Conservation (phyloP, 805 yeast species). For the Kockiozyma suomiensis region DNA sequence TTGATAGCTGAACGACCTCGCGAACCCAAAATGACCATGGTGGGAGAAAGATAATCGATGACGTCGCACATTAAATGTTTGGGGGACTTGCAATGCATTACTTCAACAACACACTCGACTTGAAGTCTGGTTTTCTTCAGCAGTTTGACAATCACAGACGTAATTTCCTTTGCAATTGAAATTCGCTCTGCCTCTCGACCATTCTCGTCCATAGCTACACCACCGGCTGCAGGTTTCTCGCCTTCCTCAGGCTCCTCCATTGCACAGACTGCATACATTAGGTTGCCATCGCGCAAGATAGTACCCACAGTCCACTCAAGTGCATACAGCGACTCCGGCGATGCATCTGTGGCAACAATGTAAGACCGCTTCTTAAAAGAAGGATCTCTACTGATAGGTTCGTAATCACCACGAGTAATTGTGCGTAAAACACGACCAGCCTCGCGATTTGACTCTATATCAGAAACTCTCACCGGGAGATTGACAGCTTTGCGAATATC, state of each 20-base stretch:
- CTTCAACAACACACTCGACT: slow-evolving; percentile 72
- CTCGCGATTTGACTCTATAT: slow-evolving; percentile 54
- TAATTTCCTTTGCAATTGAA: slow-evolving; percentile 45
- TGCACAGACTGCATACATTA: slow-evolving; percentile 64
- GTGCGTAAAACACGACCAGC: slow-evolving; percentile 68
- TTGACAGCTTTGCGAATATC: slow-evolving; percentile 62
- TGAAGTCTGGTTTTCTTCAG: slow-evolving; percentile 68
- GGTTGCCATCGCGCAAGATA: slow-evolving; percentile 78
- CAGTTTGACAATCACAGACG: slow-evolving; percentile 48
- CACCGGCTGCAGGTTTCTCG: slow-evolving; percentile 3
- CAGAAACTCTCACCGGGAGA: slow-evolving; percentile 57
- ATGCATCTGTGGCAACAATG: slow-evolving; percentile 76
- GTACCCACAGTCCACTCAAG: slow-evolving; percentile 89
- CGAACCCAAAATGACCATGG: slow-evolving; percentile 74
- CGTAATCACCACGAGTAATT: slow-evolving; percentile 68
- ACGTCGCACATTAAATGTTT: slow-evolving; percentile 69
- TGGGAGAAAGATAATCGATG: slow-evolving; percentile 70
- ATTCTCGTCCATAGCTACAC: slow-evolving; percentile 16
- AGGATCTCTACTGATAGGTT: slow-evolving; percentile 45
- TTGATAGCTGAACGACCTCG: slow-evolving; percentile 71
- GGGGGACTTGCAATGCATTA: slow-evolving; percentile 75
- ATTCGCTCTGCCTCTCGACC: slow-evolving; percentile 48
- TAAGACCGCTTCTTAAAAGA: slow-evolving; percentile 54
- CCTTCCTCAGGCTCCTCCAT: slow-evolving; percentile 42
- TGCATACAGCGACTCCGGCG: slow-evolving; percentile 81